phyloP scores from a whole-genome alignment of 2,329 filamentous ascomycete genomes.

The Elsinoe necatrix region DNA sequence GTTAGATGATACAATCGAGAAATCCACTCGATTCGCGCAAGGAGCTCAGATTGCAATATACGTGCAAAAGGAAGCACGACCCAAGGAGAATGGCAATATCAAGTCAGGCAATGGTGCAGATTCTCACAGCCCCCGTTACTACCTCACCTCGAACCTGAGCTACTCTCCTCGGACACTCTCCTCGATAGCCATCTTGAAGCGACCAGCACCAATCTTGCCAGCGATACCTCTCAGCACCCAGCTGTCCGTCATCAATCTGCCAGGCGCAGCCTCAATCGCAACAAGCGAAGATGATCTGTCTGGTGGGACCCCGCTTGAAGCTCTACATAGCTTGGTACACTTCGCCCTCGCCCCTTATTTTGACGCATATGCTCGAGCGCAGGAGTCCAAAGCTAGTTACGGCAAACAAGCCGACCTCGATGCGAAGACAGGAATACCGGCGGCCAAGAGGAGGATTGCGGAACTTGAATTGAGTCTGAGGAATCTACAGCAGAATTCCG shows the following conservation, averaged over 20 bases:
- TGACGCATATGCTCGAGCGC: slow-evolving; percentile 84
- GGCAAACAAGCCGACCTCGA: slow-evolving; percentile 71
- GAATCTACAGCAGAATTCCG: slow-evolving; percentile 93
- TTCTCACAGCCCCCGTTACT: slow-evolving; percentile 58
- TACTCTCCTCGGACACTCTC: slow-evolving; percentile 71
- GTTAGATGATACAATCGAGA: slow-evolving; percentile 70
- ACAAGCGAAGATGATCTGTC: slow-evolving; percentile 58
- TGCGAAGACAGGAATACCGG: slow-evolving; percentile 86
- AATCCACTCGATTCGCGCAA: slow-evolving; percentile 80
- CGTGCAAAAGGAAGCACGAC: slow-evolving; percentile 67
- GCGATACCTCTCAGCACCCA: slow-evolving; percentile 74
- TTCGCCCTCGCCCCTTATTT: slow-evolving; percentile 92
- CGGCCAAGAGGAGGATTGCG: slow-evolving; percentile 94
- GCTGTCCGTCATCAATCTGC: slow-evolving; percentile 86
- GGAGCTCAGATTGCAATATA: slow-evolving; percentile 85
- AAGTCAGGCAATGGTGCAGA: slow-evolving; percentile 22
- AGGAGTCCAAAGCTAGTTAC: slow-evolving; percentile 56
- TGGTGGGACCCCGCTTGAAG: slow-evolving; percentile 76
- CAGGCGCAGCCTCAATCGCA: slow-evolving; percentile 39
- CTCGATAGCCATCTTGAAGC: slow-evolving; percentile 84
- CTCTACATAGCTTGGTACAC: slow-evolving; percentile 84
- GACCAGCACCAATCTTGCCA: slow-evolving; percentile 78
- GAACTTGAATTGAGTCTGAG: slow-evolving; percentile 85
- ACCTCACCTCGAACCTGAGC: slow-evolving; percentile 71
- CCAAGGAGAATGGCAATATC: slow-evolving; percentile 43